Percentiles rank a stretch among this genome's conserved stretches.
phyloP scores from a whole-genome alignment of 306 rosid species.

The Macrotyloma uniflorum region DNA sequence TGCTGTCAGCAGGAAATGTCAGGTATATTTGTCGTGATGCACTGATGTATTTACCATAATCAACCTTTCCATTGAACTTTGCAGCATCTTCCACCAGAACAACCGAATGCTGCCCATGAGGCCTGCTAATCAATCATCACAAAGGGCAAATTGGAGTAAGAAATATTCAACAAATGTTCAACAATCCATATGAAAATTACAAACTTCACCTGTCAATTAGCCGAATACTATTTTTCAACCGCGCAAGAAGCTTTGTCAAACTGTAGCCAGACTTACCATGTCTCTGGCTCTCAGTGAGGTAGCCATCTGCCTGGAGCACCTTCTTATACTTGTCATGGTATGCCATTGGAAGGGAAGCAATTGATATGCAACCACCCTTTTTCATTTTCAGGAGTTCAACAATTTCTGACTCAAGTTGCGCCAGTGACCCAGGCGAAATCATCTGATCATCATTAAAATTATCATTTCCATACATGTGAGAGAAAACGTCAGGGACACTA shows the following conservation, averaged over 20 bases:
- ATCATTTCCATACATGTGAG: conserved; percentile 49
- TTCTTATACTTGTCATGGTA: conserved; percentile 79
- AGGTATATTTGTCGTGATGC: conserved; percentile 80
- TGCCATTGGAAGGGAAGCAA: conserved; percentile 84
- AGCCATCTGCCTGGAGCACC: conserved; percentile 82
- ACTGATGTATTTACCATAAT: conserved; percentile 65
- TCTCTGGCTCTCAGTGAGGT: conserved; percentile 88
- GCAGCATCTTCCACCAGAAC: conserved; percentile 74
- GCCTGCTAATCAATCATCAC: conserved; percentile 53
- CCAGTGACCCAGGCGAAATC: conserved; percentile 61
- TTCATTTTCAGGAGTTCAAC: conserved; percentile 63
- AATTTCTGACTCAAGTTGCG: conserved; percentile 72
- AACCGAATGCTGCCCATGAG: conserved; percentile 87
- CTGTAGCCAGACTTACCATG: conserved; percentile 91
- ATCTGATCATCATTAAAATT: conserved; percentile 49
- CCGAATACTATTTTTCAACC: conserved; percentile 62
- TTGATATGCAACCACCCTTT: conserved; percentile 74
- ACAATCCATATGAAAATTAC: background rate
- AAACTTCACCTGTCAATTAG: conserved; percentile 74
- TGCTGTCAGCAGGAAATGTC: conserved; percentile 92
- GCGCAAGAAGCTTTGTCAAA: conserved; percentile 77
- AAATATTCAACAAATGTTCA: background rate
- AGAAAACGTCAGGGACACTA: conserved; percentile 40
- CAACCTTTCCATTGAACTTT: conserved; percentile 56
- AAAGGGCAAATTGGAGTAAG: background rate